Evolutionary conservation across 192 early-diverging fungal species (phyloP), one percentile per base, ranked within the genome.

Genomic region (Coemansia sp.): DNA sequence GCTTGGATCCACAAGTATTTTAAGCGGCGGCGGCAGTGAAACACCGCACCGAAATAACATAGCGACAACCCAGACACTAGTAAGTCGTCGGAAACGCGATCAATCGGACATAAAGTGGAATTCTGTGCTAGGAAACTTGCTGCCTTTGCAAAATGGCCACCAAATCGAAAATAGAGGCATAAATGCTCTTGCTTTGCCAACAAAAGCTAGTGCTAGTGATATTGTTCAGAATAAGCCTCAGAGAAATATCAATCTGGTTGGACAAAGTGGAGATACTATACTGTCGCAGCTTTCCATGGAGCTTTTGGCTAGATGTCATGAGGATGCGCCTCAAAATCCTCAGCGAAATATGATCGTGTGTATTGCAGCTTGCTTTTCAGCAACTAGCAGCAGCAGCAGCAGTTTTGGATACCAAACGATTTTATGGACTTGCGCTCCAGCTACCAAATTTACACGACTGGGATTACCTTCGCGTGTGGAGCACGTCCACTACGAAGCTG

Each of bases 301-400:
- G 57, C 26, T 73, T 8, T 21, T 79, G 40, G 31, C 64, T 5
- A 25, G 45, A 34, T 70, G 68, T 23, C 66, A 85, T 7, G 84
- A 70, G 2, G 65, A 78, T 0, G 51, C 87, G 48, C 56, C 87
- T 2, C 93, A 93, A 0, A 86, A 94, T 81, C 93, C 93, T 16
- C 71, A 65, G 30, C 21, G 72, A 8, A 91, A 95, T 66, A 66
- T 81, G 2, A 70, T 97, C 0, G 30, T 77, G 10, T 68, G 74
- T 7, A 72, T 92, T 0, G 55, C 56, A 5, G 61, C 57, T 9
- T 64, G 71, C 12, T 46, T 59, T 56, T 12, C 59, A 37, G 33
- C 28, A 57, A n/a, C 6, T 15, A 34, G 4, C 15, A 33, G 28
- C 25, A 3, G 12, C 40, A 39, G 30, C 12, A 25, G 34, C 35